Percentiles rank a stretch among this genome's conserved stretches.
phyloP scores from a whole-genome alignment of 2,329 filamentous ascomycete species.

The Verticillium nubilum region DNA sequence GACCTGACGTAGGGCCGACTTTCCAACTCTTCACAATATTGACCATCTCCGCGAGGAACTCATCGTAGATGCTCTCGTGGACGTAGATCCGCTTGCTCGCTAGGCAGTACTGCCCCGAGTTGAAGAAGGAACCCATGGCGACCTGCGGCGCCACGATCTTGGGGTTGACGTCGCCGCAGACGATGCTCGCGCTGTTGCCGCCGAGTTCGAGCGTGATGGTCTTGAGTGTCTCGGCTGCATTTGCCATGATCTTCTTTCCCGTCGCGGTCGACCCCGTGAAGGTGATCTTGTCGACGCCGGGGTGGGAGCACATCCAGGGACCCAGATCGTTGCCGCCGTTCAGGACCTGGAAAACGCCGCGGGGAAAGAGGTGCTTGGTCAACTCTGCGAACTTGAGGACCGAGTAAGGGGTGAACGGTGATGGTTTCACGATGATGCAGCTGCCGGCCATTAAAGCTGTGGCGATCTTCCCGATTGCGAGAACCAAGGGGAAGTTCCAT shows the following conservation, averaged over 20 bases:
- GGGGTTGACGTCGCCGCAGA: constrained; percentile 52
- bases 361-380: constrained; percentile 50
- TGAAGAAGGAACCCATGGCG: constrained; percentile 47
- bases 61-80: constrained; percentile 53
- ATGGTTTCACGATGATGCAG: constrained; percentile 50
- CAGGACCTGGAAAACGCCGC: constrained; percentile 57
- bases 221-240: constrained; percentile 52
- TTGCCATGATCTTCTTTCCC: constrained; percentile 56
- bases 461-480: constrained; percentile 48
- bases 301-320: constrained; percentile 52
- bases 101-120: constrained; percentile 39
- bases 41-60: constrained; percentile 42
- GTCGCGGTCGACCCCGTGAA: constrained; percentile 59
- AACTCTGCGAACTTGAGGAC: constrained; percentile 55
- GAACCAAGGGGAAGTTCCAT: constrained; percentile 40
- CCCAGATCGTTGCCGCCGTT: constrained; percentile 57
- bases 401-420: constrained; percentile 53
- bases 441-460: constrained; percentile 53
- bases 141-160: constrained; percentile 27
- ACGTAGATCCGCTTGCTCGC: constrained; percentile 52
- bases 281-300: constrained; percentile 54
- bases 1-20: constrained; percentile 10
- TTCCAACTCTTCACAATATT: constrained; percentile 39
- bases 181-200: constrained; percentile 57
- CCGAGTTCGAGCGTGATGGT: constrained; percentile 56